Evolutionary conservation across 768 basidiomycete species (phyloP).

Genomic region (Leccinum olivaceopallidum): DNA sequence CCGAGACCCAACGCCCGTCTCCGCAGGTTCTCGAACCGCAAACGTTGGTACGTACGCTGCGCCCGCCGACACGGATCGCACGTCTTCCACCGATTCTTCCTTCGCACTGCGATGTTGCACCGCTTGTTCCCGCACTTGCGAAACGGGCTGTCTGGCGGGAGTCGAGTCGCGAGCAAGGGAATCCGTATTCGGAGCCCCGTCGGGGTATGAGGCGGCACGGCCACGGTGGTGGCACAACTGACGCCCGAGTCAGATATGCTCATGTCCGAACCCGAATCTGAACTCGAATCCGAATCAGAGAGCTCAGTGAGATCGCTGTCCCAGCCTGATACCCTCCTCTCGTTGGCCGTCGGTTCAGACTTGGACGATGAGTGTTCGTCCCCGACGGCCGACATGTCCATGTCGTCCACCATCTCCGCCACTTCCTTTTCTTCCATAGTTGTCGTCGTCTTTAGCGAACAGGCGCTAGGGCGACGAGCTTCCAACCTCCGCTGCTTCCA

Average conservation of each 20-base stretch:
- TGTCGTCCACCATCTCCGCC: neutral
- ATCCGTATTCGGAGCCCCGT: conserved; percentile 22
- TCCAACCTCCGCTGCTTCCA: conserved; percentile 21
- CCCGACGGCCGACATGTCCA: conserved; percentile 2
- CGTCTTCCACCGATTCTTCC: conserved; percentile 41
- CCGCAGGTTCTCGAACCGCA: conserved; percentile 25
- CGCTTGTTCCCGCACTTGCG: conserved; percentile 35
- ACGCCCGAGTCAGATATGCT: too few species aligned
- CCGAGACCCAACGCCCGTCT: conserved; percentile 6
- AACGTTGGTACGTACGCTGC: conserved; percentile 37
- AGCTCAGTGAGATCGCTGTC: conserved; percentile 29
- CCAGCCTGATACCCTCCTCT: conserved; percentile 15
- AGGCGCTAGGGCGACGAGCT: neutral
- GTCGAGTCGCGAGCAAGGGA: conserved; percentile 21
- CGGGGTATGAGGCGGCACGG: neutral
- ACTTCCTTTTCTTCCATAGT: neutral
- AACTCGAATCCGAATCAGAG: conserved; percentile 15
- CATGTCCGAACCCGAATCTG: neutral
- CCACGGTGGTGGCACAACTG: neutral
- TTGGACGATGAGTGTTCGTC: neutral
- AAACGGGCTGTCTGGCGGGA: conserved; percentile 5
- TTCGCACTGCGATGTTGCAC: conserved; percentile 37
- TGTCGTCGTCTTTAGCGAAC: neutral
- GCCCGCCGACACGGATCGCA: conserved; percentile 44
- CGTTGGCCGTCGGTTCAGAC: neutral